phyloP scores from a whole-genome alignment of 768 basidiomycete genomes.

The Mycena venus region DNA sequence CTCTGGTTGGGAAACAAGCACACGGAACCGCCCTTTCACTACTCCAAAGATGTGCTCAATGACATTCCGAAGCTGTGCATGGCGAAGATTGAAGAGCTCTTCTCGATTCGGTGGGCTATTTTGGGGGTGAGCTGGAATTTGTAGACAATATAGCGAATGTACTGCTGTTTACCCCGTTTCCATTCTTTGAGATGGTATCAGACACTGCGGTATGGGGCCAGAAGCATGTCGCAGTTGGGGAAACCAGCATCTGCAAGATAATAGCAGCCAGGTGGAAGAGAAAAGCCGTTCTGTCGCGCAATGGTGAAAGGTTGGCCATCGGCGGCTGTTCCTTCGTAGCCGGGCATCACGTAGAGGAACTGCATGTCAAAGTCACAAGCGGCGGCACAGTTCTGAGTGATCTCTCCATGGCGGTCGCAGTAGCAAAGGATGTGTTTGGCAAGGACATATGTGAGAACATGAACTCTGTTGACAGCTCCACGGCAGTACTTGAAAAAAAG shows the following conservation, averaged over 20 bases:
- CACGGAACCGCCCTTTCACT: neutral
- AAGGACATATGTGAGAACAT: too few species aligned
- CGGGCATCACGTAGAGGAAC: slow-evolving; percentile 30
- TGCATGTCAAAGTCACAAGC: slow-evolving; percentile 27
- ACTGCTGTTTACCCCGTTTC: slow-evolving; percentile 10
- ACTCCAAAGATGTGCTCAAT: neutral
- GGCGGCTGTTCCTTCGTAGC: slow-evolving; percentile 27
- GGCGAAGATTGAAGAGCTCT: neutral
- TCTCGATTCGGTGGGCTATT: too few species aligned
- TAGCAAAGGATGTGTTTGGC: too few species aligned
- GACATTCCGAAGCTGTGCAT: neutral
- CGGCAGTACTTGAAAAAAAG: slow-evolving; percentile 38
- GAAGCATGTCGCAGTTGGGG: slow-evolving; percentile 32
- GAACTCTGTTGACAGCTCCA: slow-evolving; percentile 43
- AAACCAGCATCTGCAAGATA: slow-evolving; percentile 48
- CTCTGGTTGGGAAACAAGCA: neutral
- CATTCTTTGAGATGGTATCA: slow-evolving; percentile 48
- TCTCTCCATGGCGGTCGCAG: slow-evolving; percentile 35
- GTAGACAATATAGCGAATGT: too few species aligned
- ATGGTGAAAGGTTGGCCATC: slow-evolving; percentile 31
- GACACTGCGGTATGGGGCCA: slow-evolving; percentile 42
- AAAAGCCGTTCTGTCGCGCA: slow-evolving; percentile 10
- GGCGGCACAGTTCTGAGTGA: slow-evolving; percentile 36
- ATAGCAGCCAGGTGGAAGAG: slow-evolving; percentile 24
- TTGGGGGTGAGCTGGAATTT: too few species aligned